Base-by-base conservation (phyloP, 2,329 filamentous ascomycete genomes). In the Cercospora janseana region DNA sequence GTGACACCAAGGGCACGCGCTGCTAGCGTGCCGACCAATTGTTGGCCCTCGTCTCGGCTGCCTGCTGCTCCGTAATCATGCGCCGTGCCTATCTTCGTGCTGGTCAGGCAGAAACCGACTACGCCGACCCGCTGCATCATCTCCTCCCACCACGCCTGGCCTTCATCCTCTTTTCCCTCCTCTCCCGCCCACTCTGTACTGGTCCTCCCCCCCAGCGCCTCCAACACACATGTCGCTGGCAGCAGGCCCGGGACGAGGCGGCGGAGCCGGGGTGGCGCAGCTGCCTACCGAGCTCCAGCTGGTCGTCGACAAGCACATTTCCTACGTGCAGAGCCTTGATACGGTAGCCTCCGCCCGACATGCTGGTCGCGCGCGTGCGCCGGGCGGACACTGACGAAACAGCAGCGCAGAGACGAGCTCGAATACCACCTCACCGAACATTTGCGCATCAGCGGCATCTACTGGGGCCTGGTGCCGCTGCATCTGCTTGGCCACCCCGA, bases 371-470 rank as follows among this genome's bases (percentile, higher is more conserved):
- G 47, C 49, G 29, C 49, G n/a, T n/a, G n/a, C n/a, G n/a, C n/a
- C n/a, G 55, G 65, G 64, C 72, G 73, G 65, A 76, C 66, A 56
- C 58, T 64, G 61, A 56, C 64, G 62, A 50, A 38, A 47, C 46
- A 60, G 58, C 72, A 86, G 82, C 85, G 87, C 67, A 90, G 87
- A 74, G 90, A 97, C 76, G 88, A 96, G 72, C 84, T 95, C 62
- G 90, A 96, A 70, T 98, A 97, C 75, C 96, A 92, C 87, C 78
- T 97, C 67, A 98, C 93, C 10, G 92, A 98, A 72, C 93, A 98
- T 69, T 79, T 98, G 60, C 89, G 93, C 54, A 80, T 98, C 51
- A 96, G 93, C 68, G 93, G 93, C 35, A 81, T 98, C 40, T 98
- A 98, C 72, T 98, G 93, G 93, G 93, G 93, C 10, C 73, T 98